Conservation (phyloP, 768 basidiomycete genomes). For the Suillus discolor region DNA sequence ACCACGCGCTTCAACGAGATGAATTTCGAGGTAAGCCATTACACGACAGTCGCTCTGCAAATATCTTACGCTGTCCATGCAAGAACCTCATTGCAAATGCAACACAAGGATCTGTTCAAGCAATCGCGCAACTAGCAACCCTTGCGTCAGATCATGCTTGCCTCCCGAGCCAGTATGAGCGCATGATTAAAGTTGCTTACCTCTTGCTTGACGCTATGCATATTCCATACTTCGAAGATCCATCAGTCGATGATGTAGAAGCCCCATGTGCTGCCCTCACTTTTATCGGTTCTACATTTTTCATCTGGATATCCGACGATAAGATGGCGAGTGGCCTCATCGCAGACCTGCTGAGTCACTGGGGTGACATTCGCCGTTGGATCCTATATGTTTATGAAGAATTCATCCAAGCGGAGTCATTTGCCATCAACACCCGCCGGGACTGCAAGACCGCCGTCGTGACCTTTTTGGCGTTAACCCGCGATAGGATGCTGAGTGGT, state of each 20-base stretch:
- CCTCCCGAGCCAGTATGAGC: conserved; percentile 23
- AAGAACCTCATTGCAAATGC: conserved; percentile 21
- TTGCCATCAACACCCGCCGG: conserved; percentile 16
- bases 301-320: conserved; percentile 24
- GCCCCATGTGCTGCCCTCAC: conserved; percentile 18
- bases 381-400: conserved; percentile 24
- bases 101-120: conserved; percentile 15
- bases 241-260: conserved; percentile 13
- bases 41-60: background rate
- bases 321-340: conserved; percentile 18
- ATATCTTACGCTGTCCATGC: background rate
- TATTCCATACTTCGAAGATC: conserved; percentile 19
- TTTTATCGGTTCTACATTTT: conserved; percentile 25
- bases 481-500: conserved; percentile 24
- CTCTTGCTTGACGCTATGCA: conserved; percentile 21
- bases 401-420: conserved; percentile 14
- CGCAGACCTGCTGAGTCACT: conserved; percentile 18
- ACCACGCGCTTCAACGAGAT: background rate
- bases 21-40: conserved; percentile 26
- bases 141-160: conserved; percentile 18
- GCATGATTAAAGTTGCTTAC: conserved; percentile 24
- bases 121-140: conserved; percentile 18
- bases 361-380: conserved; percentile 31
- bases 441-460: conserved; percentile 27
- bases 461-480: conserved; percentile 29